These are phyloP conservation scores for Thymus mandschuricus DNA, from an alignment of 257 asterid genomes.

Conservation along the genomic window DNA sequence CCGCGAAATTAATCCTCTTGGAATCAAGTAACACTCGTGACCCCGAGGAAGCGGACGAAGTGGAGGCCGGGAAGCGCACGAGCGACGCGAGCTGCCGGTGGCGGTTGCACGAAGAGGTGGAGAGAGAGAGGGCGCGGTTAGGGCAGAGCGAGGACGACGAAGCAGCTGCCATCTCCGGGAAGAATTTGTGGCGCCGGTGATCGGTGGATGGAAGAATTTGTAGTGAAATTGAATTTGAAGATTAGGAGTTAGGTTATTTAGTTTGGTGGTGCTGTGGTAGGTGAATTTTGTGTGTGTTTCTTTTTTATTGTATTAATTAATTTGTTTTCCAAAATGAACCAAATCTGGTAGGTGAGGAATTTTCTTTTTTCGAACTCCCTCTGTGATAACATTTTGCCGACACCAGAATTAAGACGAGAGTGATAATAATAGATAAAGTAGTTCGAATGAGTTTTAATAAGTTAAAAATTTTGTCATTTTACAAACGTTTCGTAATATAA, in stretches of 20 bases:
- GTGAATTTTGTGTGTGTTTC: constrained; percentile 19
- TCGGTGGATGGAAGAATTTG: background rate
- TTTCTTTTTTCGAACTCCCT: background rate
- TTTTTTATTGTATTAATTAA: no score
- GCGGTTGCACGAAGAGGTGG: constrained; percentile 37
- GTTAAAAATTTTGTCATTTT: no score
- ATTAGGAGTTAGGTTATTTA: constrained; percentile 7
- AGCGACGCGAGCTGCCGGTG: constrained; percentile 37
- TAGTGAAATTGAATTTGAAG: constrained; percentile 14
- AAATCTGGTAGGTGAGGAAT: constrained; percentile 17
- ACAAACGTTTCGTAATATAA: no score
- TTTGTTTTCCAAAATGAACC: background rate
- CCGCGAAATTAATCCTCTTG: constrained; percentile 25
- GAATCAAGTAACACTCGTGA: constrained; percentile 34
- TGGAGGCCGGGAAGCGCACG: constrained; percentile 47
- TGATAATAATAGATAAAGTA: no score
- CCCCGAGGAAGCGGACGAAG: constrained; percentile 32
- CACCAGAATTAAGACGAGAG: no score
- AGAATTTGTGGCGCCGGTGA: constrained; percentile 23
- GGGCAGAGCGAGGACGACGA: constrained; percentile 62
- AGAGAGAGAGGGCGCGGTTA: constrained; percentile 39
- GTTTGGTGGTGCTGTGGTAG: constrained; percentile 39
- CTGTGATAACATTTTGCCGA: no score
- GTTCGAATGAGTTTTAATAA: no score
- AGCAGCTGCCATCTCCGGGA: constrained; percentile 43